Evolutionary conservation across 2,329 filamentous ascomycete genomes (phyloP).

Genomic region (Ascochyta clinopodiicola): DNA sequence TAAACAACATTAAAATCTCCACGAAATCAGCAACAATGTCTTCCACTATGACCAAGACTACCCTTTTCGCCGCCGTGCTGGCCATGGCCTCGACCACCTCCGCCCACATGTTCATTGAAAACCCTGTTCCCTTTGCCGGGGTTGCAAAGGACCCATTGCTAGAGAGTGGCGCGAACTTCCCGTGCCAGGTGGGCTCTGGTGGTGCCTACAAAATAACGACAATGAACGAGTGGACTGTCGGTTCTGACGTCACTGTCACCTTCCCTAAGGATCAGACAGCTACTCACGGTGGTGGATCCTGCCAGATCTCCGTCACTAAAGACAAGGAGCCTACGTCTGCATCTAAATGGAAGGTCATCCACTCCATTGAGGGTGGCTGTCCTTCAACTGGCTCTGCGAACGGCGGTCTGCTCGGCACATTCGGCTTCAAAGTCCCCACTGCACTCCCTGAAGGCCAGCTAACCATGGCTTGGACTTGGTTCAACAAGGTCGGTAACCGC

Average conservation of each 20-base stretch:
- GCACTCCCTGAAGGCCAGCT: constrained; percentile 77
- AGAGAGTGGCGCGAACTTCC: constrained; percentile 70
- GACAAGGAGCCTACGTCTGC: constrained; percentile 71
- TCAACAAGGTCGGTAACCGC: constrained; percentile 85
- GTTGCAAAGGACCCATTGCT: constrained; percentile 62
- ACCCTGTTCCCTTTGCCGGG: constrained; percentile 68
- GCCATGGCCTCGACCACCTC: constrained; percentile 63
- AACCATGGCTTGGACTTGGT: constrained; percentile 88
- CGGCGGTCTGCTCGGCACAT: constrained; percentile 57
- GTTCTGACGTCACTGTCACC: constrained; percentile 64
- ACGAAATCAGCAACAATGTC: constrained; percentile 16
- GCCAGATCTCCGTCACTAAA: constrained; percentile 82
- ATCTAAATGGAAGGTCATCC: constrained; percentile 84
- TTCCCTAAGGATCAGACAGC: constrained; percentile 70
- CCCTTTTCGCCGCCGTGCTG: constrained; percentile 27
- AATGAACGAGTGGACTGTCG: constrained; percentile 69
- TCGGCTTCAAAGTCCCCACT: constrained; percentile 73
- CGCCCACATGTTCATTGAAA: constrained; percentile 77
- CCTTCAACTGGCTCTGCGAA: constrained; percentile 52
- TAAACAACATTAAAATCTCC: constrained; percentile 5
- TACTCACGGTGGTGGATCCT: constrained; percentile 87
- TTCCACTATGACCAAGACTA: constrained; percentile 15
- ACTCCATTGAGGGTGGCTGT: constrained; percentile 86
- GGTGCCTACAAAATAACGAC: constrained; percentile 49
- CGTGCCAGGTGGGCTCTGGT: constrained; percentile 68